phyloP scores from a whole-genome alignment of 164 flowering plant species.

The Vitis vinifera region ASM3070453v1 NC_081820.1:15442001-15442500 shows the following conservation, averaged over 20 bases:
- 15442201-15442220: slow-evolving; percentile 66
- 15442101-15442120: slow-evolving; percentile 77
- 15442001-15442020: slow-evolving; percentile 73
- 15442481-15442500: neutral
- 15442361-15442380: slow-evolving; percentile 79
- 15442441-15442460: slow-evolving; percentile 11
- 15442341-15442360: slow-evolving; percentile 83
- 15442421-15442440: slow-evolving; percentile 65
- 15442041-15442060: neutral
- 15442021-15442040: slow-evolving; percentile 10
- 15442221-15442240: slow-evolving; percentile 63
- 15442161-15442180: slow-evolving; percentile 48
- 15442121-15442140: slow-evolving; percentile 83
- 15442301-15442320: slow-evolving; percentile 70
- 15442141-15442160: slow-evolving; percentile 50
- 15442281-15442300: slow-evolving; percentile 64
- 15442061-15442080: neutral
- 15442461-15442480: no score
- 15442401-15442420: slow-evolving; percentile 54
- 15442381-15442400: slow-evolving; percentile 80
- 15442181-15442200: slow-evolving; percentile 55
- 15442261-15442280: slow-evolving; percentile 75
- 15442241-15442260: slow-evolving; percentile 63
- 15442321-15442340: slow-evolving; percentile 91
- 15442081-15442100: slow-evolving; percentile 55